These are phyloP conservation scores for Trametes elegans DNA, from an alignment of 768 basidiomycete genomes.

Conservation along the genomic window DNA sequence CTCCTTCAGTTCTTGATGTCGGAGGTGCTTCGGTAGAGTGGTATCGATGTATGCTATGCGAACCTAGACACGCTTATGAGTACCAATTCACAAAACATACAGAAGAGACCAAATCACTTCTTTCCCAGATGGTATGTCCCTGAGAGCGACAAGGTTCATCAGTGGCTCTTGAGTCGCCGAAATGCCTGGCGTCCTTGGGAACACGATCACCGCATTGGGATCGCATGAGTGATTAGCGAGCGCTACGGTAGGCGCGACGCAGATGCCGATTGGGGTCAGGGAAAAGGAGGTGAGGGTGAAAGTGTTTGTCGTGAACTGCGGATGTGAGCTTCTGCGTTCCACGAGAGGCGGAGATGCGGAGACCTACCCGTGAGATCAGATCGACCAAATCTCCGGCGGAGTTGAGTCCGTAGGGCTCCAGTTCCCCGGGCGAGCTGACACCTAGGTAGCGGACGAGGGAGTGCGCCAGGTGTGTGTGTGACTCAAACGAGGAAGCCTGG, in stretches of 20 bases:
- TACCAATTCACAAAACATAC: not conserved
- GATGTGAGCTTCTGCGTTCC: not conserved
- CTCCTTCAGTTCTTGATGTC: slow-evolving; percentile 59
- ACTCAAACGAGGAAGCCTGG: slow-evolving; percentile 45
- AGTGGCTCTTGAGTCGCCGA: slow-evolving; percentile 47
- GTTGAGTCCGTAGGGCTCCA: slow-evolving; percentile 54
- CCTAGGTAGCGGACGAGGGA: slow-evolving; percentile 71
- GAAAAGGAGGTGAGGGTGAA: slow-evolving; percentile 81
- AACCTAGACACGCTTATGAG: slow-evolving; percentile 45
- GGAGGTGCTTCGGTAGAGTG: slow-evolving; percentile 55
- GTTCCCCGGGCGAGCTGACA: slow-evolving; percentile 54
- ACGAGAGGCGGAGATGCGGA: not conserved
- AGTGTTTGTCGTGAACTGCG: slow-evolving; percentile 87
- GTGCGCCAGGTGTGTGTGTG: slow-evolving; percentile 70
- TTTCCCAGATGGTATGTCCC: slow-evolving; percentile 58
- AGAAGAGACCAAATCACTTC: slow-evolving; percentile 47
- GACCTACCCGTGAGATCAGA: slow-evolving; percentile 66
- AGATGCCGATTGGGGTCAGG: slow-evolving; percentile 77
- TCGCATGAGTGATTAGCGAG: slow-evolving; percentile 87
- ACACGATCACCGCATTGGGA: slow-evolving; percentile 90
- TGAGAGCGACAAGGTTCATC: slow-evolving; percentile 73
- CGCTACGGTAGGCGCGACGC: slow-evolving; percentile 78
- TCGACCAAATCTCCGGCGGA: slow-evolving; percentile 65
- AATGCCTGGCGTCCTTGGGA: slow-evolving; percentile 54
- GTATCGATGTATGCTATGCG: slow-evolving; percentile 85